Percentiles rank a stretch among this genome's conserved stretches.
Evolutionary conservation across 768 basidiomycete species (phyloP).

Genomic region (Hygrocybe coccinea): DNA sequence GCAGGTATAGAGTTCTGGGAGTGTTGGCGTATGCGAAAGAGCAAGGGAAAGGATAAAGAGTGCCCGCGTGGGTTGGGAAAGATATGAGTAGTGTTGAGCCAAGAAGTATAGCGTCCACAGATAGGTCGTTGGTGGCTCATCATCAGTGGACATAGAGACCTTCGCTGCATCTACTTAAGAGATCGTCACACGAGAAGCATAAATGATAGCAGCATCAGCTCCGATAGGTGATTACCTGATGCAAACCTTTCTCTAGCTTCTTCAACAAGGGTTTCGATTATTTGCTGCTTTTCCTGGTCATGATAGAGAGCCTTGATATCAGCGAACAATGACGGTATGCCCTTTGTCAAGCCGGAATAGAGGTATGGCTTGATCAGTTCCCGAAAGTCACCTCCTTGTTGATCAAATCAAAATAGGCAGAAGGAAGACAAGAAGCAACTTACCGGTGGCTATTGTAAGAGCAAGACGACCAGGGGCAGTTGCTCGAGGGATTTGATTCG

Average conservation of each 20-base stretch:
- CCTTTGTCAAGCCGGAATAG: constrained; percentile 64
- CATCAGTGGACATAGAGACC: constrained; percentile 19
- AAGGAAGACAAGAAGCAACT: neutral
- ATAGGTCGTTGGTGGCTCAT: constrained; percentile 76
- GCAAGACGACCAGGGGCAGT: constrained; percentile 69
- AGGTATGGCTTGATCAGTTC: constrained; percentile 64
- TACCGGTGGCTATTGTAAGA: constrained; percentile 55
- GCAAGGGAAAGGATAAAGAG: constrained; percentile 62
- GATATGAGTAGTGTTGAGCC: constrained; percentile 77
- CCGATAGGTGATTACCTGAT: constrained; percentile 12
- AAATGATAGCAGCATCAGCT: neutral
- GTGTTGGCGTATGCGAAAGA: constrained; percentile 81
- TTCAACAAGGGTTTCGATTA: constrained; percentile 68
- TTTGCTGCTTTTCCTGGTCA: constrained; percentile 56
- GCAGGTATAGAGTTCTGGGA: constrained; percentile 84
- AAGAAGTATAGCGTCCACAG: constrained; percentile 96
- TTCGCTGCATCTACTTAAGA: too few species aligned
- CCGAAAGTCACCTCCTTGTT: constrained; percentile 55
- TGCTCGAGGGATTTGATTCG: constrained; percentile 59
- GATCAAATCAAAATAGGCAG: neutral
- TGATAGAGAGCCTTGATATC: constrained; percentile 84
- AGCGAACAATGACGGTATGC: constrained; percentile 88
- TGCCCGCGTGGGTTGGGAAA: constrained; percentile 49
- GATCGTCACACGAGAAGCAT: neutral
- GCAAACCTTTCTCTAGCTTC: constrained; percentile 37